Evolutionary conservation across 768 basidiomycete genomes (phyloP), one percentile per base, ranked within the genome.

Genomic region (Naganishia randhawae): DNA sequence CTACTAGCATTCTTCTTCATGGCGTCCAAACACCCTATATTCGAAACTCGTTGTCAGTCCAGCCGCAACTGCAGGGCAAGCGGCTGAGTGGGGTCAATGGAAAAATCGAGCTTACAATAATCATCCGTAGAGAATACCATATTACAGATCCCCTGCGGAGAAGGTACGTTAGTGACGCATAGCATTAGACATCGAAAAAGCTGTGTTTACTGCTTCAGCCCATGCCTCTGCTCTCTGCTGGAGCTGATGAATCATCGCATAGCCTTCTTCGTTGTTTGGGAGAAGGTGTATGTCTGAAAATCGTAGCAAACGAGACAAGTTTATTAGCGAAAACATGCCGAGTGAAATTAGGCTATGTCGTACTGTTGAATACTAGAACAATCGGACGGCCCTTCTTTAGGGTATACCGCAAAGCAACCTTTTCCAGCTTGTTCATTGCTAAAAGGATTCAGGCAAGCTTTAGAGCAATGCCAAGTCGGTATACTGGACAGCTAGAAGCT

Each of bases 151-250:
- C 89, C 89, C 57, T 61, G 19, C 37, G 88, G 69, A 35, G 33
- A 45, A 68, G 39, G 33, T 33, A 17, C 5, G 8, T 54, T n/a
- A 70, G 45, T 19, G 45, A 48, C 45, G 25, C 11, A 25, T 14
- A 52, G 8, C 32, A 31, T n/a, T 11, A 29, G 13, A 29, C 29
- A 19, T 61, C 4, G 6, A 61, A 6, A 39, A 25, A 22, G 45
- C 27, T 13, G 32, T 66, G 3, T 39, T 22, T 61, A 61, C 57
- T 72, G 66, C 88, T 86, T 89, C 87, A 6, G 89, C 87, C 91
- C 93, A 94, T 7, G 87, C 81, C 77, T 93, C 92, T 6, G 90
- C 92, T 65, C 87, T 84, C 75, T 90, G 90, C 75, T 93, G 92
- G 19, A 93, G 83, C 73, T 91, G 90, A 65, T 92, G 80, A n/a